These are phyloP conservation scores for Saussurea involucrata DNA, from an alignment of 129 eudicot species.

Conservation along the genomic window DNA sequence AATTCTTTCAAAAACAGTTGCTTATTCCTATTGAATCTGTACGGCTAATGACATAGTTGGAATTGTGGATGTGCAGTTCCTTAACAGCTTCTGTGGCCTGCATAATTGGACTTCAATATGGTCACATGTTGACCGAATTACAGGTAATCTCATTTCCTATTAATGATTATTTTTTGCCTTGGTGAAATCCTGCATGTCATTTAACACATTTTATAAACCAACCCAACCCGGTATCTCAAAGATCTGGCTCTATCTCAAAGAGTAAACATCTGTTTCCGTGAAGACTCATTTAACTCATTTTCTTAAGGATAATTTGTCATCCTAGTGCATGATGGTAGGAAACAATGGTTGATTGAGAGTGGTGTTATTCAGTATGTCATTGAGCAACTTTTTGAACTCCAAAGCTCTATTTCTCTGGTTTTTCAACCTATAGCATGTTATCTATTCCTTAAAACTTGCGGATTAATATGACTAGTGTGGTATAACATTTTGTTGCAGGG, in stretches of 20 bases:
- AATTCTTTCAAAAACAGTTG: background rate
- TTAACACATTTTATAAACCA: background rate
- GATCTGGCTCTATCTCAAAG: background rate
- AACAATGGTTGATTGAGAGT: background rate
- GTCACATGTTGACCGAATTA: slow-evolving; percentile 55
- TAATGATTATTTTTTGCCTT: background rate
- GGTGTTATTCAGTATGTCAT: background rate
- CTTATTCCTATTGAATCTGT: background rate
- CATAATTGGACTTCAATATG: slow-evolving; percentile 77
- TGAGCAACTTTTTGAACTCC: background rate
- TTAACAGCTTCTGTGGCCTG: slow-evolving; percentile 62
- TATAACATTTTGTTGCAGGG: slow-evolving; percentile 37
- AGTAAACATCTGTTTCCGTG: background rate
- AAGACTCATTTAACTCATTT: background rate
- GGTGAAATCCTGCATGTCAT: background rate
- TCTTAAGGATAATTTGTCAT: background rate
- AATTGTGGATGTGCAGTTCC: slow-evolving; percentile 42
- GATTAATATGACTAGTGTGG: background rate
- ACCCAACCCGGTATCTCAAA: background rate
- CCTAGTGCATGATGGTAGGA: background rate
- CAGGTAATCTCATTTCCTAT: slow-evolving; percentile 37
- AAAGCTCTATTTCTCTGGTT: background rate
- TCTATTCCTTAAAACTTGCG: background rate
- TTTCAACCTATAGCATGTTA: slow-evolving; percentile 9
- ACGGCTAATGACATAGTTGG: slow-evolving; percentile 10